phyloP scores from a whole-genome alignment of 768 basidiomycete genomes.

The Lactarius sp. region DNA sequence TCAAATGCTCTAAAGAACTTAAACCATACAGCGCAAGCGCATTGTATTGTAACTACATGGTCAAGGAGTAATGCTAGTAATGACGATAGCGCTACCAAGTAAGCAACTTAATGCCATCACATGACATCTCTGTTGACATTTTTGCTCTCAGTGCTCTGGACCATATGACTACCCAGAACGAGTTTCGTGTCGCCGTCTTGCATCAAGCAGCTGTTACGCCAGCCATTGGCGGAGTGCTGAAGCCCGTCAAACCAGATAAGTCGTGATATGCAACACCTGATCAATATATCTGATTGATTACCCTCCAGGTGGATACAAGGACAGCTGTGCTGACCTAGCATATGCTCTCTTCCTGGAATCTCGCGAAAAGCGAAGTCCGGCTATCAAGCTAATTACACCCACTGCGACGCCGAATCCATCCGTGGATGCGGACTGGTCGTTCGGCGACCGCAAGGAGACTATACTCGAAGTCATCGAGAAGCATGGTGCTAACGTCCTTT shows the following conservation, averaged over 20 bases:
- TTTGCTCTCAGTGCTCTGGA: too few species aligned
- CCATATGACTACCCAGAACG: not conserved
- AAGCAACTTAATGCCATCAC: too few species aligned
- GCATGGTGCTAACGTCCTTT: not conserved
- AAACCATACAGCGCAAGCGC: too few species aligned
- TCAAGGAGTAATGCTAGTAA: too few species aligned
- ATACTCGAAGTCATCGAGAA: slow-evolving; percentile 8
- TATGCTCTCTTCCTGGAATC: not conserved
- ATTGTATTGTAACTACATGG: too few species aligned
- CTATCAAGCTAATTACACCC: slow-evolving; percentile 1
- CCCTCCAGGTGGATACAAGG: slow-evolving; percentile 5
- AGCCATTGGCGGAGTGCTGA: not conserved
- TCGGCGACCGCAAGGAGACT: slow-evolving; percentile 8
- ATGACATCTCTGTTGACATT: too few species aligned
- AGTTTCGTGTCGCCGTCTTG: slow-evolving; percentile 2
- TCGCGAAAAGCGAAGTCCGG: not conserved
- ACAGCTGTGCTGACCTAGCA: slow-evolving; percentile 2
- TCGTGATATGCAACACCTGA: not conserved
- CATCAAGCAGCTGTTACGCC: slow-evolving; percentile 1
- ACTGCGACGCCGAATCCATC: not conserved
- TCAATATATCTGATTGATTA: not conserved
- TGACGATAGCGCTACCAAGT: too few species aligned
- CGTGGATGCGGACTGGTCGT: slow-evolving; percentile 7
- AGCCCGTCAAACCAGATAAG: not conserved
- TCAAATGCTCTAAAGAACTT: too few species aligned